Evolutionary conservation across 2,329 filamentous ascomycete genomes (phyloP).

Genomic region (Exserohilum turcica): DNA sequence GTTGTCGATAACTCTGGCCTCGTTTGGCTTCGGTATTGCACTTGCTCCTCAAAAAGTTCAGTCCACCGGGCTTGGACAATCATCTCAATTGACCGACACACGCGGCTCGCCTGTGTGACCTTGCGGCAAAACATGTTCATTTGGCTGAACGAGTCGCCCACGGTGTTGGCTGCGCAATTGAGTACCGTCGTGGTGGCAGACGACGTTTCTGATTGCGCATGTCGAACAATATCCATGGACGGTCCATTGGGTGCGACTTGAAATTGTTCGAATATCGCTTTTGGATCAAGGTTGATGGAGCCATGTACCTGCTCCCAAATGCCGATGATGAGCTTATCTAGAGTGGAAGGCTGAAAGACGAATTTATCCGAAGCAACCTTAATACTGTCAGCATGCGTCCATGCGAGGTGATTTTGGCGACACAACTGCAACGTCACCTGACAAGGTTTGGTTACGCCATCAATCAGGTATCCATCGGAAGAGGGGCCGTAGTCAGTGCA

Average conservation of each 20-base stretch:
- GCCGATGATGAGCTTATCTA: slow-evolving; percentile 56
- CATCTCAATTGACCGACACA: slow-evolving; percentile 63
- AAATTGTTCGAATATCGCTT: slow-evolving; percentile 43
- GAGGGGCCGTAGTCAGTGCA: neutral
- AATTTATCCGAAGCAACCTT: slow-evolving; percentile 43
- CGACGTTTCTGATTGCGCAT: slow-evolving; percentile 13
- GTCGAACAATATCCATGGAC: slow-evolving; percentile 18
- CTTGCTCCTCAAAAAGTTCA: slow-evolving; percentile 60
- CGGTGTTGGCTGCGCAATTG: slow-evolving; percentile 13
- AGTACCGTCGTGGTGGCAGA: slow-evolving; percentile 17
- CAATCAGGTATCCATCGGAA: neutral
- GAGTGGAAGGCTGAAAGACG: slow-evolving; percentile 53
- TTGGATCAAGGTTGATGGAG: slow-evolving; percentile 50
- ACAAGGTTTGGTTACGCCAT: neutral
- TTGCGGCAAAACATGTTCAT: slow-evolving; percentile 54
- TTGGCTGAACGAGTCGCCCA: slow-evolving; percentile 42
- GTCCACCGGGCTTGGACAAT: slow-evolving; percentile 64
- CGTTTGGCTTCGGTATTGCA: slow-evolving; percentile 50
- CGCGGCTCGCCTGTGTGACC: slow-evolving; percentile 57
- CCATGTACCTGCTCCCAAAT: slow-evolving; percentile 58
- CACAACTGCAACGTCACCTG: neutral
- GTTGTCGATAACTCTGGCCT: slow-evolving; percentile 51
- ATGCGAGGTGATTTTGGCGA: neutral
- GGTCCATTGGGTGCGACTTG: slow-evolving; percentile 26
- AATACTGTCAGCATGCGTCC: neutral